phyloP scores from a whole-genome alignment of 2,329 filamentous ascomycete species.

The Penicillium corylophilum region DNA sequence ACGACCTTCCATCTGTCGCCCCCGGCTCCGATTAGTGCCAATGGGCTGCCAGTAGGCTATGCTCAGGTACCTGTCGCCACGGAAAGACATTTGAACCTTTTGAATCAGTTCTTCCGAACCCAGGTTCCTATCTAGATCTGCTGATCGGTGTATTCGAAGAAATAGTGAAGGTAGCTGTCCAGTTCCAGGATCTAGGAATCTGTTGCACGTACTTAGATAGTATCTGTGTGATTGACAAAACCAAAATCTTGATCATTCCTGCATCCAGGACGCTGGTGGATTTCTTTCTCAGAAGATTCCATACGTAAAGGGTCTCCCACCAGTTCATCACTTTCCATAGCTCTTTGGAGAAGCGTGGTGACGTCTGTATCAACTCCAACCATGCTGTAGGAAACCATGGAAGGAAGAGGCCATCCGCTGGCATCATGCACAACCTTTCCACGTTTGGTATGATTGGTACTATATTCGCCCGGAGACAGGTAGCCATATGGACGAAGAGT shows the following conservation, averaged over 20 bases:
- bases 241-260: not conserved
- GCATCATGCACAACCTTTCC: not conserved
- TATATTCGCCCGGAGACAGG: not conserved
- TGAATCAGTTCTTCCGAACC: too few relatives aligned
- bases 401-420: not conserved
- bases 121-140: too few relatives aligned
- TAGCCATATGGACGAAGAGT: not conserved
- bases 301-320: not conserved
- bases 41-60: too few relatives aligned
- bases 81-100: too few relatives aligned
- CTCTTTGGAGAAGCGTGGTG: not conserved
- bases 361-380: not conserved
- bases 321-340: not conserved
- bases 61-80: too few relatives aligned
- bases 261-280: not conserved
- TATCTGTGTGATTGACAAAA: constrained; percentile 1
- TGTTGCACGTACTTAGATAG: too few relatives aligned
- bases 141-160: too few relatives aligned
- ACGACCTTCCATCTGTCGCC: too few relatives aligned
- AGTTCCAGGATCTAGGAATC: too few relatives aligned
- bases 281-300: not conserved
- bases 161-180: too few relatives aligned
- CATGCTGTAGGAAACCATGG: not conserved
- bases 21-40: too few relatives aligned
- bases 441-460: not conserved